Evolutionary conservation across 163 green algal genomes (phyloP).

Genomic region (Chlorella variabilis): DNA sequence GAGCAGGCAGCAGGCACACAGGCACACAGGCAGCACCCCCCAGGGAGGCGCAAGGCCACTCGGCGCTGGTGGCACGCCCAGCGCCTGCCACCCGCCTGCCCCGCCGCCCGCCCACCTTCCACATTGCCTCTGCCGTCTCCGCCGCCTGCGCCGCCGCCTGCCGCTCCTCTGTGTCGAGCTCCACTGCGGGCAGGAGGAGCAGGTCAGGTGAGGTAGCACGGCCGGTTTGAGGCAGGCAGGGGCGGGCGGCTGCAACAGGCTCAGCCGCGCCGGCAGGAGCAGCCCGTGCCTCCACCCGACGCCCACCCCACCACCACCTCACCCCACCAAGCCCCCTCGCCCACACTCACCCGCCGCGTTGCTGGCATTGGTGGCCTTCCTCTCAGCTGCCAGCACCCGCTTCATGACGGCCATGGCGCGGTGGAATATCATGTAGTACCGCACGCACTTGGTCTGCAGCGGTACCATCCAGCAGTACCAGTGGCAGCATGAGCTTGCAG

Average conservation of each 20-base stretch:
- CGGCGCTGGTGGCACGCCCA: too few species aligned
- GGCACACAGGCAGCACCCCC: too few species aligned
- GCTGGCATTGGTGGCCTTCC: slow-evolving; percentile 15
- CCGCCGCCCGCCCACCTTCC: slow-evolving; percentile 61
- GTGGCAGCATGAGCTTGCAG: not conserved
- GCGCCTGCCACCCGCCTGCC: too few species aligned
- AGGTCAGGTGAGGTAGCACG: not conserved
- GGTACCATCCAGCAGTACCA: slow-evolving; percentile 44
- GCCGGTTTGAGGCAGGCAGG: too few species aligned
- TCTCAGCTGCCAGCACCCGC: slow-evolving; percentile 58
- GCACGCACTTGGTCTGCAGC: slow-evolving; percentile 91
- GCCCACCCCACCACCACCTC: not conserved
- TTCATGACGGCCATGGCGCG: slow-evolving; percentile 61
- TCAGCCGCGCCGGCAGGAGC: too few species aligned
- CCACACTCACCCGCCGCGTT: slow-evolving; percentile 53
- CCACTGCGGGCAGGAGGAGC: not conserved
- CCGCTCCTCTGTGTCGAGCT: slow-evolving; percentile 59
- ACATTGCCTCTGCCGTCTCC: slow-evolving; percentile 72
- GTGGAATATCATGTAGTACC: slow-evolving; percentile 94
- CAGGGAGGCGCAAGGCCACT: too few species aligned
- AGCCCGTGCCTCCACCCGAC: not conserved
- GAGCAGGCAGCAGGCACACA: too few species aligned
- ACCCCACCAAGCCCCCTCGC: not conserved
- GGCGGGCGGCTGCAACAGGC: not conserved
- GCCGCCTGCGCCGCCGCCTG: slow-evolving; percentile 56